phyloP scores from a whole-genome alignment of 306 rosid species.

The Elaeagnus macrophylla region DNA sequence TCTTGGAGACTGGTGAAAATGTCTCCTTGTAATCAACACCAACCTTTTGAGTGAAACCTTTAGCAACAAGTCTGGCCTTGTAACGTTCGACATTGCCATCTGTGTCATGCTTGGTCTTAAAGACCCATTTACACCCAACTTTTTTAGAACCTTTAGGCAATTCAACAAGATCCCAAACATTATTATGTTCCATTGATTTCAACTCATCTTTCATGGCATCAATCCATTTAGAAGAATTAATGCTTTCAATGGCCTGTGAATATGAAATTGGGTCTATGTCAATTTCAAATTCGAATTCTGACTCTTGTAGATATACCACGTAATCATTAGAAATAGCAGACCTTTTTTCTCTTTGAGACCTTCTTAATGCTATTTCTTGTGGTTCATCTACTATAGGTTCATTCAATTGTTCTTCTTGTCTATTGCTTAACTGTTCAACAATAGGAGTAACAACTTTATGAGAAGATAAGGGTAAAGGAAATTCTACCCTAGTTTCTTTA shows the following conservation, averaged over 20 bases:
- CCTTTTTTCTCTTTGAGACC: neutral
- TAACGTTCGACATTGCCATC: no score
- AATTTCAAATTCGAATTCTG: neutral
- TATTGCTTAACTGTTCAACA: neutral
- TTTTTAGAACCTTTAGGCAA: neutral
- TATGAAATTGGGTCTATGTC: neutral
- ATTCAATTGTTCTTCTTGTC: constrained; percentile 1
- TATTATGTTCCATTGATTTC: neutral
- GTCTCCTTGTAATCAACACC: no score
- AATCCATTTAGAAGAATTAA: no score
- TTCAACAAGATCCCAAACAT: neutral
- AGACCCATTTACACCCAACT: no score
- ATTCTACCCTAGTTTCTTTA: neutral
- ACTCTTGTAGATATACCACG: neutral
- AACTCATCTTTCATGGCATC: no score
- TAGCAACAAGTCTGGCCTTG: no score
- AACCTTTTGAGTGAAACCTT: no score
- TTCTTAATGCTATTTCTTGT: neutral
- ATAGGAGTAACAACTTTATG: neutral
- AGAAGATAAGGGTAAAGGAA: neutral
- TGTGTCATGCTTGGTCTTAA: no score
- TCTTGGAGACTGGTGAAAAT: no score
- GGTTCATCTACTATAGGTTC: constrained; percentile 5
- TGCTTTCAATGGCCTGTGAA: neutral
- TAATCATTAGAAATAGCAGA: neutral